Base-by-base conservation (phyloP, 225 moss, liverwort and hornwort species). In the Pseudoscleropodium purum region DNA sequence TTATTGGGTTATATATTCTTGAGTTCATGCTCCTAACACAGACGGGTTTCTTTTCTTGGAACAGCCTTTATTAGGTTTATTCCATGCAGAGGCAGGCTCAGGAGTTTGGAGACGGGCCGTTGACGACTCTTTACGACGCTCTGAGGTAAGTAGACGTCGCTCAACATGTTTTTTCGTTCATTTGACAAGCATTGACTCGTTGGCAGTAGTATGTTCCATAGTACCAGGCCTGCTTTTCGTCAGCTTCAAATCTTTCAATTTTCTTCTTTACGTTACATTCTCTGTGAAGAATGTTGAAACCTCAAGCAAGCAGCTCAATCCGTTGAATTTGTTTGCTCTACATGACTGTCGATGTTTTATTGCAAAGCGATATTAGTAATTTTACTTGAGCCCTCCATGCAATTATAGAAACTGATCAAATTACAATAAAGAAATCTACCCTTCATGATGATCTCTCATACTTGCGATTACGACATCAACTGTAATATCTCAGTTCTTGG, bases 1-100 rank as follows among this genome's bases (percentile, higher is more conserved):
- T 57, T 49, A 59, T 74, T 52, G 49, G 61, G 13, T 85, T 27
- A n/a, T 45, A 54, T 85, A 72, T 87, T 47, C 43, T 49, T 87
- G 78, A 45, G 61, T 43, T 85, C 8, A 82, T 80, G 47, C 60
- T 85, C 87, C 79, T 91, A 41, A 92, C 72, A 57, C 36, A 57
- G 6, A 60, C 59, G 19, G 60, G 7, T 78, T 84, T 47, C 37
- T 66, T 51, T 61, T 63, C 39, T 67, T 39, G 79, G 56, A 84
- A 56, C 91, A 95, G 94, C 95, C 95, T 69, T 92, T 95, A n/a
- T 88, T 94, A 83, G 94, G 94, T 79, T 74, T 94, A 63, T 95
- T 95, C 88, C 92, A 93, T 76, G 84, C 93, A 45, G 95, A 95
- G 90, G 30, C 90, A 75, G 94, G 95, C 41, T 92, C 91, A 87